Percentiles rank a stretch among this genome's conserved stretches.
phyloP scores from a whole-genome alignment of 192 early-diverging fungal genomes.

The Tieghemiomyces parasiticus region DNA sequence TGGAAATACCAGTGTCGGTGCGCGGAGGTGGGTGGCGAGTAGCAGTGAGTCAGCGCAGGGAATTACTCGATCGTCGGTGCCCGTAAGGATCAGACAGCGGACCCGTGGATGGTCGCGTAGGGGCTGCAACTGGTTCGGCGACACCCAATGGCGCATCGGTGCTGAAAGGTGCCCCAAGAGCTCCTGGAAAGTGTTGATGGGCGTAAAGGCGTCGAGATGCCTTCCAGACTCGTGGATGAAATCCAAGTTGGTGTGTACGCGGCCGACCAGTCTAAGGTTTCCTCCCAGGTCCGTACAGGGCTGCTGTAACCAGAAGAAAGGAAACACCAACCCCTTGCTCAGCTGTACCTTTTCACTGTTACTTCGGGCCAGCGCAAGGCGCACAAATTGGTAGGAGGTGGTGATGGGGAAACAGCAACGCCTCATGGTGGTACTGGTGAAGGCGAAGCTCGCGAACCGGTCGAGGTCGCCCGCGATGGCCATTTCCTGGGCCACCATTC shows the following conservation, averaged over 20 bases:
- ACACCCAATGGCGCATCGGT: not conserved
- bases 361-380: not conserved
- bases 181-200: not conserved
- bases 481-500: slow-evolving; percentile 1
- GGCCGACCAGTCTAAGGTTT: not conserved
- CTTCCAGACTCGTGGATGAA: no score
- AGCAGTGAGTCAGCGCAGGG: not conserved
- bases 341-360: no score
- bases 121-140: not conserved
- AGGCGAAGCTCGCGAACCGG: not conserved
- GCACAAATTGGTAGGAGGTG: not conserved
- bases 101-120: not conserved
- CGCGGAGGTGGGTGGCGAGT: not conserved
- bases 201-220: no score
- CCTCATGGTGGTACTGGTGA: not conserved
- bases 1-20: not conserved
- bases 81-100: not conserved
- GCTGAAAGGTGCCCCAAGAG: not conserved
- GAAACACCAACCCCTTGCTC: no score
- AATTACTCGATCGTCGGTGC: slow-evolving; percentile 1
- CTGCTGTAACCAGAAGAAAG: no score
- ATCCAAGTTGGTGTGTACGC: no score
- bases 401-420: not conserved
- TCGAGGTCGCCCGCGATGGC: not conserved
- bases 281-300: not conserved